Base-by-base conservation (phyloP, 108 stramenopile species). In the Cylindrotheca fusiformis region DNA sequence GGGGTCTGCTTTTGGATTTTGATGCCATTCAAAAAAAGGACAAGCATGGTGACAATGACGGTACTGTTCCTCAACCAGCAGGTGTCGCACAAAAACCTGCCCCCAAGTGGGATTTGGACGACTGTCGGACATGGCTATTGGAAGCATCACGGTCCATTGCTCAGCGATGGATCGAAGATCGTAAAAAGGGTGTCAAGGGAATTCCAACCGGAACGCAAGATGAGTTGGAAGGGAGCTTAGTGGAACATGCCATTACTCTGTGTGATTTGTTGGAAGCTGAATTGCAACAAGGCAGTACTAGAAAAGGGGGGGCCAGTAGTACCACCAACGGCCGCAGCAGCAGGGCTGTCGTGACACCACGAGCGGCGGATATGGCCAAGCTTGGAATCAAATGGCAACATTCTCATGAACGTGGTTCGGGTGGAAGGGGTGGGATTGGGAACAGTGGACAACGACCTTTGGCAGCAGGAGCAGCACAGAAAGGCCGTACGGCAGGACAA, bases 341-440 rank as follows among this genome's bases (percentile, higher is more conserved):
- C 5, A n/a, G n/a, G n/a, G n/a, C n/a, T n/a, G 75, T 57, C 28
- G 52, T 53, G 3, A 93, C 92, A 25, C 92, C 88, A 20, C 81
- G 94, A 28, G 86, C 85, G 3, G 72, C 61, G 3, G 87, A 90
- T 57, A 91, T 95, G 90, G 77, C 74, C 19, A 77, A 73, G 21
- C 74, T 90, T 3, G 84, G 94, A 14, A 95, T 95, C 50, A 84
- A 80, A 70, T 95, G 94, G 94, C 94, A 95, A 63, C 84, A 91
- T 52, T 58, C 76, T 1, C 82, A 91, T 53, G 94, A 95, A 67
- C 84, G 94, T 6, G 90, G 94, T 6, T 88, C 90, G 4, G 90
- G 90, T 49, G 94, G 94, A 25, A 86, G 79, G 46, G 90, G 90
- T 27, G 90, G 93, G 1, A 86, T 94, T 6, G 93, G 89, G 8